Evolutionary conservation across 306 rosid genomes (phyloP), one percentile per base, ranked within the genome.

Genomic region (Cucurbita argyrosperma): DNA sequence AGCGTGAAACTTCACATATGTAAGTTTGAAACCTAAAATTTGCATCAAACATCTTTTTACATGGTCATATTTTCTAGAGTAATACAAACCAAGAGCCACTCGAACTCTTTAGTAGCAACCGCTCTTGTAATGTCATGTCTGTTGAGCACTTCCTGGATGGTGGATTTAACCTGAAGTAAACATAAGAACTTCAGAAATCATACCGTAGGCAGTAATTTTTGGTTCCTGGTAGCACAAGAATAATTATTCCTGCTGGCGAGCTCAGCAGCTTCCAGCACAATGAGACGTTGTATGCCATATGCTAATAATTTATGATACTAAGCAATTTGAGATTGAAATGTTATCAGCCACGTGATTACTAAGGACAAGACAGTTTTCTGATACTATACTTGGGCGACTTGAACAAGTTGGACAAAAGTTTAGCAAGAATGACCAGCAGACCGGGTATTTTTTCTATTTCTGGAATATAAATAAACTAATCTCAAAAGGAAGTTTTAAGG

Each of bases 1-100:
- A n/a, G 11, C 18, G 59, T 54, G 59, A 8, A 19, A 61, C 42
- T 61, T 61, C 67, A 60, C 4, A 35, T 5, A 54, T 12, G 18
- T 60, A 58, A 58, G 40, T 12, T 37, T 35, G 15, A 6, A 37
- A 15, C 46, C 4, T 2, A 64, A 64, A 66, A 42, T 43, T 52
- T 66, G 88, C 88, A 66, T 18, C 45, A 35, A 39, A 39, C 35
- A 4, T 39, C 50, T 66, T 18, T 43, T 18, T 16, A 43, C 10
- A 43, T 12, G 21, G 10, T 68, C 73, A 68, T 47, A 68, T 46
- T 68, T 47, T 68, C 73, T 46, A 23, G 73, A 68, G 47, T 46
- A 68, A 47, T 47, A 68, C 73, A 13, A 23, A 68, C 73, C 73
- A 47, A 23, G 47, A 68, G 37, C 73, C 73, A 68, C 57, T 68